Base-by-base conservation (phyloP, 345 rosid species). In the Murraya koenigii region DNA sequence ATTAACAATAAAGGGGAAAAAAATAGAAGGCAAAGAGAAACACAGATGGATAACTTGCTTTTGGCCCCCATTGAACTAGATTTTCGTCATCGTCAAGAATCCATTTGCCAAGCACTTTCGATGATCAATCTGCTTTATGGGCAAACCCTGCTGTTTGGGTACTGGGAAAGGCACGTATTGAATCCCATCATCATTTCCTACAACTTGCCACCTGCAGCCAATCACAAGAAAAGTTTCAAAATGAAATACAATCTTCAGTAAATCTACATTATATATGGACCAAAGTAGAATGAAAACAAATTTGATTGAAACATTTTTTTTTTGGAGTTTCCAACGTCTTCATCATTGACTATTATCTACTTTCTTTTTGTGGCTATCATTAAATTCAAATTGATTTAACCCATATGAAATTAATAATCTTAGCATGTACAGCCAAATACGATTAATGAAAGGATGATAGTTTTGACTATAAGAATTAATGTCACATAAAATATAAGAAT, bases 141-240 rank as follows among this genome's bases (percentile, higher is more conserved):
- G 97, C 74, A 93, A 85, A n/a, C 99, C 99, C 30, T 75, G 84
- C 30, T 75, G 84, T 80, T 85, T 92, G 65, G 99, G 98, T 15
- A 95, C 96, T 1, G 98, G 99, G 75, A 95, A 95, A 64, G 99
- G 99, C 19, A 92, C 96, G 78, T 95, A 95, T 49, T 93, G 98
- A 76, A 95, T 91, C 20, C 93, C 99, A 80, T 91, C 92, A 1
- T 86, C 90, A 2, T 82, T 88, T 83, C 92, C 96, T 60, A 84
- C 77, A 41, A 86, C 85, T 83, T 89, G 84, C 99, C 99, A 95
- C 87, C 99, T 95, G 83, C 73, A 79, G 26, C 82, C 79, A 75
- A 81, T 64, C 55, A 70, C n/a, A 55, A 35, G 33, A 2, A 2
- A 41, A 36, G 15, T 5, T 47, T 58, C 25, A 76, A 28, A 69